phyloP scores from a whole-genome alignment of 169 alveolate genomes.

The Plasmodium gallinaceum region DNA sequence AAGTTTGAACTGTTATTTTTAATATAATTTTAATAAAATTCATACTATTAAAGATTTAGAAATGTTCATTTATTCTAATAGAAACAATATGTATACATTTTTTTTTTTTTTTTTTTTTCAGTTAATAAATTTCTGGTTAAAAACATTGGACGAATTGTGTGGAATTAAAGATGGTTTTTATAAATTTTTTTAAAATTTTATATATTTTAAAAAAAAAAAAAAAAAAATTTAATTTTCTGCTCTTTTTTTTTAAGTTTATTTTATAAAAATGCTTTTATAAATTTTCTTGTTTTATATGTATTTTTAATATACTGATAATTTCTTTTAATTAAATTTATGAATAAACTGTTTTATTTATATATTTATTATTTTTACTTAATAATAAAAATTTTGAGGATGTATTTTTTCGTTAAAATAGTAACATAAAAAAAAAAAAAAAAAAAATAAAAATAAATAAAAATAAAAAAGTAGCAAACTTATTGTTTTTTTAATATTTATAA shows the following conservation, averaged over 20 bases:
- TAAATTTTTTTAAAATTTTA: conserved; percentile 36
- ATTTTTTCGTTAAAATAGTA: background rate
- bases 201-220: too few relatives aligned
- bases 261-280: conserved; percentile 3
- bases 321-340: background rate
- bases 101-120: conserved; percentile 2
- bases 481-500: too few relatives aligned
- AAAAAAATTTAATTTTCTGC: too few relatives aligned
- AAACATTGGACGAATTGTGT: conserved; percentile 40
- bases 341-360: background rate
- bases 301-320: background rate
- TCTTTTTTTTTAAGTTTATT: background rate
- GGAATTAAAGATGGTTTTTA: conserved; percentile 47
- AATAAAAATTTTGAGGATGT: background rate
- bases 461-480: too few relatives aligned
- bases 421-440: background rate
- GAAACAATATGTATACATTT: background rate
- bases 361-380: background rate
- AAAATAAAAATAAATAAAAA: too few relatives aligned
- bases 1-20: too few relatives aligned
- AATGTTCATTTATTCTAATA: background rate
- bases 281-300: conserved; percentile 3
- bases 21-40: background rate
- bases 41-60: background rate
- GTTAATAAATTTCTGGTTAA: conserved; percentile 57